Base-by-base conservation (phyloP, 2,329 filamentous ascomycete species). In the Fusarium oligoseptatum region DNA sequence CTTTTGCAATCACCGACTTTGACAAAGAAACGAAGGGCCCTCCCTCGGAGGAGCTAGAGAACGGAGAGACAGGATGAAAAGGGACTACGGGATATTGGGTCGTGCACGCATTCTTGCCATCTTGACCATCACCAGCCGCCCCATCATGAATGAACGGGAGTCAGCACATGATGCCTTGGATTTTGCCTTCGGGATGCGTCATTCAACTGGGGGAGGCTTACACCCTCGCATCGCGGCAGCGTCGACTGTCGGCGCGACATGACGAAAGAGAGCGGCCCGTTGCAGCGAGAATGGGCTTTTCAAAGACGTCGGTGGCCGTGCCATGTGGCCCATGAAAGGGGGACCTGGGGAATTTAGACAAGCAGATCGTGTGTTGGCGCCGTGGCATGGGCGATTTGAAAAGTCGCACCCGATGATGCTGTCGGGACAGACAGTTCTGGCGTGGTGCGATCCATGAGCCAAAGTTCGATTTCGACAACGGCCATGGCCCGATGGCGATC, bases 391-490 rank as follows among this genome's bases (percentile, higher is more conserved):
- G 39, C 64, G 66, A 66, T 68, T 65, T 43, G 45, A 64, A 55
- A 68, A 70, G 48, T 29, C 43, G 55, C 60, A 34, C 66, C 64
- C 67, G 65, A 68, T 72, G 67, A 67, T 66, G 69, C 62, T 70
- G 66, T 73, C 69, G 75, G 71, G 74, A 64, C 57, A 69, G 74
- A 64, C 60, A 69, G 58, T 67, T 67, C 66, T 68, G 55, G 50
- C 57, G 60, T 76, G 63, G 76, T 69, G 71, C 79, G 79, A 81
- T 81, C 70, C 73, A 67, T 74, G 71, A 73, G 77, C 79, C 76
- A 79, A 80, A 80, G 41, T 67, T 76, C 79, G 80, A 81, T 81
- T 78, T 69, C 76, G 67, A 68, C 68, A 74, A 71, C 66, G 66
- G 56, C 73, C 68, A 77, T 79, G 76, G 77, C 74, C 73, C 74